Base-by-base conservation (phyloP, 2,329 filamentous ascomycete genomes). In the Neonectria magnoliae region DNA sequence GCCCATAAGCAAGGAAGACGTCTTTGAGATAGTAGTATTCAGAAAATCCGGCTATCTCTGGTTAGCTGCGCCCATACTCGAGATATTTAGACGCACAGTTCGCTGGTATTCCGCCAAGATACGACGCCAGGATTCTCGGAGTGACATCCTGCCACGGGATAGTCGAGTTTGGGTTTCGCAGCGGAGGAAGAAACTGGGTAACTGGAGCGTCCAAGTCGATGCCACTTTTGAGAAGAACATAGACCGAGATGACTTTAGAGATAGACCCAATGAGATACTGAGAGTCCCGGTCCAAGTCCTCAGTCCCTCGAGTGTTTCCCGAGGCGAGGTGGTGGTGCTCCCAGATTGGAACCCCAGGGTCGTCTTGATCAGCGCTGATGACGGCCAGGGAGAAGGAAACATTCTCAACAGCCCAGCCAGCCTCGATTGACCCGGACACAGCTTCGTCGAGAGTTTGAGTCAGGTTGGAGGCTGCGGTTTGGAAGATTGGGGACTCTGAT, bases 261-360 rank as follows among this genome's bases (percentile, higher is more conserved):
- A 82, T 68, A 0, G 79, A 82, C 0, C 80, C 81, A 33, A 83
- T 76, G 4, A 82, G 71, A 44, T 81, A 83, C 67, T 82, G 80
- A 0, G 79, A 80, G 58, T 80, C 70, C 0, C 76, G 71, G 20
- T 76, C 65, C 0, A 81, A 42, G 1, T 71, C 9, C 27, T 73
- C 71, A 0, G 79, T 79, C 20, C 79, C 80, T n/a, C 75, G 72
- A 6, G 72, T 66, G 27, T 81, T 82, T 5, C 57, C 68, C 2
- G 72, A 57, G 4, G 76, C 75, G 1, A 79, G 73, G 52, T 82
- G 79, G 48, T 82, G 81, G 52, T 80, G 81, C 57, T 82, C 78
- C 80, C 80, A 83, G 7, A 82, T 27, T 1, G 77, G 76, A 1
- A 71, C 61, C 4, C 65, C 60, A 8, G 72, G 58, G 5, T 75